These are phyloP conservation scores for Acacia acuminata DNA, from an alignment of 306 rosid genomes.

Conservation along the genomic window DNA sequence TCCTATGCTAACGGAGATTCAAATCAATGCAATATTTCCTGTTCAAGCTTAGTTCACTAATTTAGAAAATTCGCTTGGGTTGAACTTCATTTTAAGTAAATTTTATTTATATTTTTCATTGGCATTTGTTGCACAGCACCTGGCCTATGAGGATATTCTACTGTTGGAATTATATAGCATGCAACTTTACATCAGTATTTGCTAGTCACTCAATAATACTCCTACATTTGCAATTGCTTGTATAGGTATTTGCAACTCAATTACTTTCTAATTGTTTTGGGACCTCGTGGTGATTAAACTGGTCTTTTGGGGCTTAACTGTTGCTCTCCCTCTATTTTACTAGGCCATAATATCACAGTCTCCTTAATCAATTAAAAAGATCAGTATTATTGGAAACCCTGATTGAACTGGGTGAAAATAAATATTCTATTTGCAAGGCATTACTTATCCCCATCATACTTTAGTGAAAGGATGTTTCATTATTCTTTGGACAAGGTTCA, in stretches of 20 bases:
- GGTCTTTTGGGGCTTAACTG: background rate
- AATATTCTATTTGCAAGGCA: background rate
- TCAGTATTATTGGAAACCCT: background rate
- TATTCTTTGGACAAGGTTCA: background rate
- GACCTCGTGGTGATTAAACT: background rate
- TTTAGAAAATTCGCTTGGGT: background rate
- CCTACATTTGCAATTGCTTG: too few species aligned
- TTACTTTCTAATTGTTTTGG: background rate
- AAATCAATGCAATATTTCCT: slow-evolving; percentile 2
- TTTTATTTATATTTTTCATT: background rate
- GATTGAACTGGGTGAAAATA: slow-evolving; percentile 3
- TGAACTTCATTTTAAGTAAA: slow-evolving; percentile 3
- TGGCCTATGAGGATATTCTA: background rate
- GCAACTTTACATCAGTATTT: slow-evolving; percentile 1
- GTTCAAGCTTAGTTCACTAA: background rate
- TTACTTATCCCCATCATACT: background rate
- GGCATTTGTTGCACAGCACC: background rate
- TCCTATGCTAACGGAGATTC: background rate
- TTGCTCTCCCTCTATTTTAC: background rate
- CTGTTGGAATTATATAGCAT: background rate
- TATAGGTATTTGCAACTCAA: background rate
- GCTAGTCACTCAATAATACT: background rate
- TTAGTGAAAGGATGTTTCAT: slow-evolving; percentile 3
- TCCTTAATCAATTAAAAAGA: background rate
- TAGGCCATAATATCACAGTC: background rate